Percentiles rank a stretch among this genome's conserved stretches.
Conservation (phyloP, 345 rosid genomes). For the Lagerstroemia speciosa region DNA sequence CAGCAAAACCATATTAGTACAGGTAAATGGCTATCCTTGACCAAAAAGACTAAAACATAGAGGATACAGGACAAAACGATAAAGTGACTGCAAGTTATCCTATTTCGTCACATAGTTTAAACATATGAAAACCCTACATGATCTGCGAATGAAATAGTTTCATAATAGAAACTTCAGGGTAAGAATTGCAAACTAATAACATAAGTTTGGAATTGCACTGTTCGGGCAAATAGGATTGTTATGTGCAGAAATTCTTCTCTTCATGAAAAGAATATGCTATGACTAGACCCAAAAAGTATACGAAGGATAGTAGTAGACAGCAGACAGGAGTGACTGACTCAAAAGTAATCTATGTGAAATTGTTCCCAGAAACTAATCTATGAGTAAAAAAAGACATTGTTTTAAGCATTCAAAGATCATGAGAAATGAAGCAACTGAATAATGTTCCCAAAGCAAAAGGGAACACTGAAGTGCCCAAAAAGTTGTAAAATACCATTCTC, state of each 20-base stretch:
- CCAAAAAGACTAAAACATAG: not conserved
- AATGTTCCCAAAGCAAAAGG: not conserved
- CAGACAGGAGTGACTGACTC: not conserved
- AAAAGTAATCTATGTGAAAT: no score
- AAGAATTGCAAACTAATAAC: not conserved
- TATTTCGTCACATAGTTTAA: not conserved
- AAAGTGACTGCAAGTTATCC: not conserved
- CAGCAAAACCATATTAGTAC: not conserved
- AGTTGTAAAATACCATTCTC: slow-evolving; percentile 59
- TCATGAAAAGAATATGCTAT: not conserved
- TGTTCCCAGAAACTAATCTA: no score
- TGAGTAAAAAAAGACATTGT: not conserved
- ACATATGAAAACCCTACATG: not conserved
- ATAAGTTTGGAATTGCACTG: not conserved
- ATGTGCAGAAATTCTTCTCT: not conserved
- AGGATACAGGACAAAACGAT: not conserved
- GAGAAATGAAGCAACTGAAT: not conserved
- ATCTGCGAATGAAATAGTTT: not conserved
- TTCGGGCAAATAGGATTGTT: no score
- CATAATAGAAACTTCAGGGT: not conserved
- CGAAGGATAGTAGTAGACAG: not conserved
- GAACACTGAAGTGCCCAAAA: not conserved
- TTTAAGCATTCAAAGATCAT: not conserved
- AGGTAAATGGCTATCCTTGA: not conserved
- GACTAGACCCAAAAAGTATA: not conserved